These are phyloP conservation scores for Hippophae rhamnoides DNA, from an alignment of 306 rosid genomes.

Conservation along the genomic window DNA sequence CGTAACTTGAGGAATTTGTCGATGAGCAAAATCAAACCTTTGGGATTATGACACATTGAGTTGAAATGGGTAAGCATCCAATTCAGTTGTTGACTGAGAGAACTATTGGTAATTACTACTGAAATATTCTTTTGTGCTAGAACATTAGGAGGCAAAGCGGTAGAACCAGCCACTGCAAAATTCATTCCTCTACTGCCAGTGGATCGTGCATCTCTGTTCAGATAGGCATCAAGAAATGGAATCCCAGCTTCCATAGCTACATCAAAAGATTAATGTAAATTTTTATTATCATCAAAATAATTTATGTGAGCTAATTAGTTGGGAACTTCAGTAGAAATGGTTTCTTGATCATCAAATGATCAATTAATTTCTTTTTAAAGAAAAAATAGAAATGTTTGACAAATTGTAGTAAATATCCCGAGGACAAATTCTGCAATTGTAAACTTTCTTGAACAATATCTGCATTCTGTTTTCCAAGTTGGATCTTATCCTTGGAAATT, in stretches of 20 bases:
- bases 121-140: not conserved
- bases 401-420: no score
- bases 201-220: not conserved
- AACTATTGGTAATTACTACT: not conserved
- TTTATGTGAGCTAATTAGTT: no score
- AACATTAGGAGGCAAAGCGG: constrained; percentile 5
- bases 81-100: constrained; percentile 9
- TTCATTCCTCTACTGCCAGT: constrained; percentile 7
- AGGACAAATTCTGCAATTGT: no score
- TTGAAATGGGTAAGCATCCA: constrained; percentile 21
- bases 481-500: no score
- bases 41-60: not conserved
- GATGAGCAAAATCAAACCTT: constrained; percentile 1
- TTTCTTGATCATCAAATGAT: no score
- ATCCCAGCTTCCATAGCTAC: constrained; percentile 10
- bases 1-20: no score
- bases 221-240: constrained; percentile 13
- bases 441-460: no score
- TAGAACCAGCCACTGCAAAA: constrained; percentile 23
- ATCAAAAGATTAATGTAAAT: not conserved
- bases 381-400: no score
- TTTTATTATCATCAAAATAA: no score
- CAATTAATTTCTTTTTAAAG: no score
- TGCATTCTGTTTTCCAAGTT: no score
- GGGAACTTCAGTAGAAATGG: no score